Conservation (phyloP, 768 basidiomycete genomes). For the Mycena metata region DNA sequence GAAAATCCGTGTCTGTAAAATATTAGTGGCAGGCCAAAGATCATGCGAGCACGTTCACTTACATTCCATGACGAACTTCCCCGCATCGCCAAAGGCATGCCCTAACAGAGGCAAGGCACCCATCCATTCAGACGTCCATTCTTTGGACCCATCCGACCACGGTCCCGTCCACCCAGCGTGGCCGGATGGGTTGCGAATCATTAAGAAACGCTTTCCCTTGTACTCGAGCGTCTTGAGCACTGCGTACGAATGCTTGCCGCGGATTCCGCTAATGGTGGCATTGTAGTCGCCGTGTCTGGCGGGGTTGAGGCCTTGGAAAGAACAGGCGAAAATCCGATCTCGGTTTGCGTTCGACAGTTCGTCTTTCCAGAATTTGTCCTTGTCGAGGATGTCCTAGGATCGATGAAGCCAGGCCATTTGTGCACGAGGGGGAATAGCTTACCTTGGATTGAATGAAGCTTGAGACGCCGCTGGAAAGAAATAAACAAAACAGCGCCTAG, state of each 20-base stretch:
- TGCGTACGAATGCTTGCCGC: constrained; percentile 47
- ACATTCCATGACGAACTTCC: constrained; percentile 49
- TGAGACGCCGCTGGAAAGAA: constrained; percentile 31
- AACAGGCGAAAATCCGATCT: constrained; percentile 50
- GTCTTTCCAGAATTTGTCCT: constrained; percentile 47
- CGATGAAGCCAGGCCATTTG: too few species aligned
- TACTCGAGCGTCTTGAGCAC: constrained; percentile 48
- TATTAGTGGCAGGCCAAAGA: too few species aligned
- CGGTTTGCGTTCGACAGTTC: constrained; percentile 46
- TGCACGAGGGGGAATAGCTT: constrained; percentile 9
- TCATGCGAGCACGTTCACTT: background rate
- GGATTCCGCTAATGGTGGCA: constrained; percentile 29
- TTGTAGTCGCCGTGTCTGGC: constrained; percentile 34
- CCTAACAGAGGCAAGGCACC: constrained; percentile 41
- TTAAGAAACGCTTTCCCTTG: constrained; percentile 47
- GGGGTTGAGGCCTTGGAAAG: constrained; percentile 31
- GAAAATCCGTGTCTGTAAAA: constrained; percentile 31
- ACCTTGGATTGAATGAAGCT: constrained; percentile 37
- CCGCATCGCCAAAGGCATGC: constrained; percentile 48
- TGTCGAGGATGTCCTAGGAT: constrained; percentile 47
- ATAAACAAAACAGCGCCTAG: background rate
- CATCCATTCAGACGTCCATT: constrained; percentile 49
- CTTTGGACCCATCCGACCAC: constrained; percentile 49
- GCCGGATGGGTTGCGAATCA: constrained; percentile 51
- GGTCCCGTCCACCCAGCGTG: constrained; percentile 45